Percentiles rank a stretch among this genome's conserved stretches.
Conservation (phyloP, 163 green algal genomes). For the Chloroidium sp. region DNA sequence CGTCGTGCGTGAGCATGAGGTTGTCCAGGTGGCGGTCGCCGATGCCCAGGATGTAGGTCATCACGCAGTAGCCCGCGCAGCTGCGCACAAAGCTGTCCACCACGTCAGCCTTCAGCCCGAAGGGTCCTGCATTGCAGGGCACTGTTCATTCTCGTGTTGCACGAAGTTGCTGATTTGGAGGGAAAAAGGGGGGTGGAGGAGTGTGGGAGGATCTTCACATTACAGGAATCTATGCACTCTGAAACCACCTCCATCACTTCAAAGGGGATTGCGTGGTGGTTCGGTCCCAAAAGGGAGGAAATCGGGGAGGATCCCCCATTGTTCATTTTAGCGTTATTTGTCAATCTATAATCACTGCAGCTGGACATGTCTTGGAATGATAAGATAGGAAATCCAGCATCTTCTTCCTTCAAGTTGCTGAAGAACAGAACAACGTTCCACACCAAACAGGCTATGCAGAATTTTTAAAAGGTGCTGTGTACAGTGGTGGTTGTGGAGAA, state of each 20-base stretch:
- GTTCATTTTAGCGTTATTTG: too few relatives aligned
- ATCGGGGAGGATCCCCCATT: too few relatives aligned
- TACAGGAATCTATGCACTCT: neutral
- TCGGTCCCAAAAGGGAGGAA: too few relatives aligned
- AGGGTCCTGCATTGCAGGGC: constrained; percentile 39
- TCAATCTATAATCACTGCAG: too few relatives aligned
- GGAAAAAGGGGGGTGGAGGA: neutral
- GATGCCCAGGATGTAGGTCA: constrained; percentile 94
- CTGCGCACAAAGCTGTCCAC: constrained; percentile 67
- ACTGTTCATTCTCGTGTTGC: neutral
- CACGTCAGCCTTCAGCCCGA: constrained; percentile 58
- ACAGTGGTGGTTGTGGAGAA: neutral
- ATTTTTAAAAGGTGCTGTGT: neutral
- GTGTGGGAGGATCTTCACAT: constrained; percentile 7
- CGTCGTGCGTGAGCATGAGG: constrained; percentile 79
- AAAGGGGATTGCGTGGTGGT: too few relatives aligned
- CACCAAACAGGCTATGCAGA: neutral
- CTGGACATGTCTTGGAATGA: too few relatives aligned
- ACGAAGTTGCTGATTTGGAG: neutral
- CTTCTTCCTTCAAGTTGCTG: too few relatives aligned
- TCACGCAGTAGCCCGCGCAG: constrained; percentile 90
- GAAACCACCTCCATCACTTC: too few relatives aligned
- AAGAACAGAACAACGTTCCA: too few relatives aligned
- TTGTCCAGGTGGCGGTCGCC: constrained; percentile 96
- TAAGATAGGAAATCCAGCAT: too few relatives aligned